These are phyloP conservation scores for Coemansia sp. DNA, from an alignment of 192 early-diverging fungal species.

Conservation along the genomic window DNA sequence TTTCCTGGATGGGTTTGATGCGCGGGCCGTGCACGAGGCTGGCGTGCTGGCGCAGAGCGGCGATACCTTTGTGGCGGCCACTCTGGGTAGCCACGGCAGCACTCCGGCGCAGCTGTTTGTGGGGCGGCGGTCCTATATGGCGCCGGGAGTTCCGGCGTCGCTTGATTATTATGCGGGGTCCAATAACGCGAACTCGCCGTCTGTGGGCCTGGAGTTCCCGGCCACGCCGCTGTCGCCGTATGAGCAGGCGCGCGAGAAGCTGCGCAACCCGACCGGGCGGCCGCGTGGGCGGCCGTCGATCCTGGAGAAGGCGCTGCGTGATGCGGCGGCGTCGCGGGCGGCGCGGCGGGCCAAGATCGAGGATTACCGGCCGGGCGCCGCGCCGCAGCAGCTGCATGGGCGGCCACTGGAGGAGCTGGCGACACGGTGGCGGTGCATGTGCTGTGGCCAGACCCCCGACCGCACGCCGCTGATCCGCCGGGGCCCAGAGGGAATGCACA, in stretches of 20 bases:
- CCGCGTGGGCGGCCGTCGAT: slow-evolving; percentile 45
- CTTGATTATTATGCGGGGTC: no score
- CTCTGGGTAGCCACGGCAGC: background rate
- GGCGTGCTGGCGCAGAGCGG: slow-evolving; percentile 1
- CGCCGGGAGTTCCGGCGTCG: background rate
- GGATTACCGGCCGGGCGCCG: slow-evolving; percentile 5
- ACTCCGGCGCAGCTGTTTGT: background rate
- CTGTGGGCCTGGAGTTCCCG: no score
- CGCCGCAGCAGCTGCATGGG: slow-evolving; percentile 19
- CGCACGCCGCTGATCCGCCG: slow-evolving; percentile 38
- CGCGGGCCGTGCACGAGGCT: slow-evolving; percentile 30
- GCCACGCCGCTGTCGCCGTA: slow-evolving; percentile 9
- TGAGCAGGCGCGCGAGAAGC: slow-evolving; percentile 24
- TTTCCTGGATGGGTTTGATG: slow-evolving; percentile 39
- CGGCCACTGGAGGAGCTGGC: slow-evolving; percentile 39
- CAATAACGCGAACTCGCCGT: no score
- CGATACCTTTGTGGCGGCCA: background rate
- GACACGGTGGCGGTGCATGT: slow-evolving; percentile 41
- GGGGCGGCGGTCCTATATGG: background rate
- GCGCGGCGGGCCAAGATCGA: background rate
- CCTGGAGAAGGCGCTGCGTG: slow-evolving; percentile 45
- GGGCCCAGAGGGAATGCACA: slow-evolving; percentile 46
- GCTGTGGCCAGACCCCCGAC: slow-evolving; percentile 36
- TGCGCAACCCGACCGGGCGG: slow-evolving; percentile 42
- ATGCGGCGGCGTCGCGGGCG: slow-evolving; percentile 19